phyloP scores from a whole-genome alignment of 805 yeast genomes.

The Pichia gijzeniarum region DNA sequence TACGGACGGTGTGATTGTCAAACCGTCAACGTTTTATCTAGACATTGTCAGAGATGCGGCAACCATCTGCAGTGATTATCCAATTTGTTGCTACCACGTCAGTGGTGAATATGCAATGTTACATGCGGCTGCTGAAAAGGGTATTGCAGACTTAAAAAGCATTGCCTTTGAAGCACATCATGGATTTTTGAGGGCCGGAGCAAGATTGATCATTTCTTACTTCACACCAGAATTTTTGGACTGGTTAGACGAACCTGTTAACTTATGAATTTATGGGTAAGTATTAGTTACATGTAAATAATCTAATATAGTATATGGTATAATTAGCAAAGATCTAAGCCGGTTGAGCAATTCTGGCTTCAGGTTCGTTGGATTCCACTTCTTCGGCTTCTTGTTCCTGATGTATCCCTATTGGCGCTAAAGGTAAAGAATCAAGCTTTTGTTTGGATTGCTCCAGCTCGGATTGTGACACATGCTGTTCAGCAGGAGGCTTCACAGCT shows the following conservation, averaged over 20 bases:
- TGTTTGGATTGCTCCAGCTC: background rate
- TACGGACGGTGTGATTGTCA: constrained; percentile 90
- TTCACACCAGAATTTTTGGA: constrained; percentile 94
- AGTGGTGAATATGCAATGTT: constrained; percentile 97
- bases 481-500: no score
- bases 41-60: constrained; percentile 89
- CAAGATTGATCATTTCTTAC: constrained; percentile 82
- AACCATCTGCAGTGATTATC: constrained; percentile 72
- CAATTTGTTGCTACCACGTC: constrained; percentile 93
- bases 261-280: background rate
- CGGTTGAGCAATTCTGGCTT: constrained; percentile 1
- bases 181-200: constrained; percentile 94
- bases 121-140: constrained; percentile 97
- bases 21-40: constrained; percentile 92
- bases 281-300: background rate
- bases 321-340: constrained; percentile 1
- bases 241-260: constrained; percentile 55
- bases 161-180: constrained; percentile 81
- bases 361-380: constrained; percentile 9
- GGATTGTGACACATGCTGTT: background rate
- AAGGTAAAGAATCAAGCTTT: constrained; percentile 1
- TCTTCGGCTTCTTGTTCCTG: background rate
- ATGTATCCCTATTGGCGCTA: background rate
- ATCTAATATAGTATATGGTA: no score
- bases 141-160: constrained; percentile 76